A percentile compares a stretch with the other conserved stretches of the same genome.
Evolutionary conservation across 345 rosid genomes (phyloP).

Genomic region (Populus tremula): DNA sequence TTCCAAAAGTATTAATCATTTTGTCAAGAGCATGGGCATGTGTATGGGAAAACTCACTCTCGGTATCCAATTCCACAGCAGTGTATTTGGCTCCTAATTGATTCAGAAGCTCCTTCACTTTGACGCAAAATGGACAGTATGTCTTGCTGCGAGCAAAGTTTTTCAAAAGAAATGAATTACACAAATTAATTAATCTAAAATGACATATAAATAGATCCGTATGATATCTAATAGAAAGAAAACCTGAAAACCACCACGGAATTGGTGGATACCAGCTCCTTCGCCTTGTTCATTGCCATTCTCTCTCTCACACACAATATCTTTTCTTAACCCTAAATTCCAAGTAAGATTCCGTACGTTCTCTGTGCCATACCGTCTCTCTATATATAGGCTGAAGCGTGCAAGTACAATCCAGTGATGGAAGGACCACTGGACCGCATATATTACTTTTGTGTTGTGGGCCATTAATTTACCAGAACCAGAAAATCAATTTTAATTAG

Average conservation of each 20-base stretch:
- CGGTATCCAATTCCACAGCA: constrained; percentile 57
- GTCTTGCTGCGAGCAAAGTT: constrained; percentile 48
- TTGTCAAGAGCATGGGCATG: neutral
- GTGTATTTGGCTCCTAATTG: constrained; percentile 50
- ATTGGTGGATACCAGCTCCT: constrained; percentile 53
- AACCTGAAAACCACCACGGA: constrained; percentile 79
- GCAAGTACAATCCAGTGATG: neutral
- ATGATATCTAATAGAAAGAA: neutral
- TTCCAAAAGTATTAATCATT: too few relatives aligned
- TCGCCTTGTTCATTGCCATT: neutral
- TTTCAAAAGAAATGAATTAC: neutral
- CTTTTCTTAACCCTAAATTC: neutral
- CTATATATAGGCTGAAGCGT: too few relatives aligned
- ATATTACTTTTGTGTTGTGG: too few relatives aligned
- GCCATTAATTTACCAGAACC: too few relatives aligned
- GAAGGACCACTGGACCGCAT: neutral
- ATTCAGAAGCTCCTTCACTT: constrained; percentile 62
- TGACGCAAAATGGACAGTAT: constrained; percentile 60
- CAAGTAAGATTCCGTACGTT: neutral
- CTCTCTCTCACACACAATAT: neutral
- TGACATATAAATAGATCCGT: neutral
- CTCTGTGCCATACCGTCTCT: too few relatives aligned
- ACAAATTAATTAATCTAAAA: neutral
- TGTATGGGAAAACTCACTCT: constrained; percentile 34
- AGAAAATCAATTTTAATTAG: too few relatives aligned